phyloP scores from a whole-genome alignment of 31 red algal genomes.

The Endocladia muricata region DNA sequence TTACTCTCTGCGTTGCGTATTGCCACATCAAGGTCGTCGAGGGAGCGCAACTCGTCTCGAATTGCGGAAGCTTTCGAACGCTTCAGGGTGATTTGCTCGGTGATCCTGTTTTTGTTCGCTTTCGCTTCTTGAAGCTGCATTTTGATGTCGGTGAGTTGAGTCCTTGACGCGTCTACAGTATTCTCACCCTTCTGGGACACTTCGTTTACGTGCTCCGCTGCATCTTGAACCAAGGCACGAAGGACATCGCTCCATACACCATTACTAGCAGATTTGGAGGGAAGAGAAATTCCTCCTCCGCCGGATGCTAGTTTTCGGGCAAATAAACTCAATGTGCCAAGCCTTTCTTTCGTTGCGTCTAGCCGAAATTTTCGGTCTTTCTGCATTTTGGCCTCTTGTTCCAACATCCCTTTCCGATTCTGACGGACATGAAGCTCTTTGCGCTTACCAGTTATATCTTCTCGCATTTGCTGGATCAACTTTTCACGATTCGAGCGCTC shows the following conservation, averaged over 20 bases:
- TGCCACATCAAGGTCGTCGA: conserved; percentile 15
- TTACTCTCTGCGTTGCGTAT: conserved; percentile 31
- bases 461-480: conserved; percentile 38
- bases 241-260: conserved; percentile 39
- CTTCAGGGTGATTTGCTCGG: conserved; percentile 14
- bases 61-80: conserved; percentile 7
- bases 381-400: conserved; percentile 42
- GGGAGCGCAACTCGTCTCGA: conserved; percentile 14
- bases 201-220: conserved; percentile 16
- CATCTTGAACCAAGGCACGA: neutral
- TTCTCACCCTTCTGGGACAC: conserved; percentile 16
- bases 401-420: conserved; percentile 41
- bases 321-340: neutral
- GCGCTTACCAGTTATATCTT: conserved; percentile 33
- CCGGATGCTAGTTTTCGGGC: neutral
- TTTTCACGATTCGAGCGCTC: conserved; percentile 26
- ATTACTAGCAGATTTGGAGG: neutral
- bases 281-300: neutral
- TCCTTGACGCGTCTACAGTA: neutral
- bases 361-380: conserved; percentile 20
- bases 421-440: conserved; percentile 25
- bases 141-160: conserved; percentile 32
- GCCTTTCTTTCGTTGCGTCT: conserved; percentile 25
- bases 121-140: neutral
- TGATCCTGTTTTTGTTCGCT: conserved; percentile 1